Evolutionary conservation across 129 eudicot genomes (phyloP).

Genomic region (Flaveria brownii): DNA sequence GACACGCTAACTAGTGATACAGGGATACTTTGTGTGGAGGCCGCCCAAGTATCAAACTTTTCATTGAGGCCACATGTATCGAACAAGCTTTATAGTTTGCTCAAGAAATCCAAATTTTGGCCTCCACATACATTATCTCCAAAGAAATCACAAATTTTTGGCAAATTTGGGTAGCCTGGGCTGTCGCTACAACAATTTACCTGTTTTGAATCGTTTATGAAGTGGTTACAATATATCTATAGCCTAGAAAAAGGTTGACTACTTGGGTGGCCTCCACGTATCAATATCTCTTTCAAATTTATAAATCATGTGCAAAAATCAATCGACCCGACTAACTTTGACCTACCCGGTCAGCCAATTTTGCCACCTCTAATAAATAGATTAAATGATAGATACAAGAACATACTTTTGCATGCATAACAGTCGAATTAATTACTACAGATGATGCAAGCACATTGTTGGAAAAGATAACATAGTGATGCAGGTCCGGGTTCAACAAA

Average conservation of each 20-base stretch:
- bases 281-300: not conserved
- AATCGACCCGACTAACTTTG: not conserved
- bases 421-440: constrained; percentile 82
- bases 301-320: not conserved
- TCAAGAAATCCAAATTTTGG: too few species aligned
- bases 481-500: constrained; percentile 61
- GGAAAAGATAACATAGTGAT: constrained; percentile 87
- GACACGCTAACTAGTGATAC: too few species aligned
- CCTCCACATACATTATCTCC: too few species aligned
- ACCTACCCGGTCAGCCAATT: constrained; percentile 1
- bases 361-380: constrained; percentile 2
- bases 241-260: not conserved
- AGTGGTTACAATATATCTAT: too few species aligned
- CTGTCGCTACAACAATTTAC: too few species aligned
- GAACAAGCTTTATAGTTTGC: too few species aligned
- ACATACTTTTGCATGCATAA: constrained; percentile 72
- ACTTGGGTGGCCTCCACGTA: not conserved
- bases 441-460: constrained; percentile 82
- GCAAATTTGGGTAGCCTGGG: too few species aligned
- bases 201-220: too few species aligned
- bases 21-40: too few species aligned
- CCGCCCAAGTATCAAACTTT: too few species aligned
- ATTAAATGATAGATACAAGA: not conserved
- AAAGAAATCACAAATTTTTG: too few species aligned
- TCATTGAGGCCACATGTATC: too few species aligned